Conservation (phyloP, 192 early-diverging fungal genomes). For the Coemansia sp. region DNA sequence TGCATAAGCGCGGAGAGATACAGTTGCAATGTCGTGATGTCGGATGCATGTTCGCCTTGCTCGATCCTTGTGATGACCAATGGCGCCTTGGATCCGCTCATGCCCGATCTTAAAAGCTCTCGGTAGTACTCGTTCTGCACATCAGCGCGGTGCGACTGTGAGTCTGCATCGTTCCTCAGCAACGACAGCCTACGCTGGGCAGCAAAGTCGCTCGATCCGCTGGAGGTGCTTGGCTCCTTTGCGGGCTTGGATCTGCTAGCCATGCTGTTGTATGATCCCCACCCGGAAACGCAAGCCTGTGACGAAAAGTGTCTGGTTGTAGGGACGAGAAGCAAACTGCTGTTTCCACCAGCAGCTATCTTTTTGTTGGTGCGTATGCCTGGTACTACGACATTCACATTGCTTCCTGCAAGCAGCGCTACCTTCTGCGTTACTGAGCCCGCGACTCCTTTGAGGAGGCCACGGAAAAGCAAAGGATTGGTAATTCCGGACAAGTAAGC, state of each 20-base stretch:
- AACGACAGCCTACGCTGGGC: conserved; percentile 33
- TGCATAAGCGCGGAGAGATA: conserved; percentile 52
- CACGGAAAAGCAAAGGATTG: conserved; percentile 7
- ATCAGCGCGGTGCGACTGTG: conserved; percentile 15
- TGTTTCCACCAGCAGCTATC: neutral
- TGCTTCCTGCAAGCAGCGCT: neutral
- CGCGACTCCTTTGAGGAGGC: conserved; percentile 2
- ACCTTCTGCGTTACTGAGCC: conserved; percentile 1
- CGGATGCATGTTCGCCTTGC: conserved; percentile 35
- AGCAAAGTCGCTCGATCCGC: conserved; percentile 22
- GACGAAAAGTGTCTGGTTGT: conserved; percentile 32
- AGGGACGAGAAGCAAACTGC: neutral
- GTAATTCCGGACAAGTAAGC: conserved; percentile 11
- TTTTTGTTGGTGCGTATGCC: neutral
- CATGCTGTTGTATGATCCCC: conserved; percentile 43
- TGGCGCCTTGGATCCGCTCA: conserved; percentile 31
- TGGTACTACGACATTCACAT: neutral
- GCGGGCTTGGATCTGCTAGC: conserved; percentile 2
- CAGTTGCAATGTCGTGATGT: conserved; percentile 44
- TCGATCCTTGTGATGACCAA: conserved; percentile 48
- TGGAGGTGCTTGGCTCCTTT: conserved; percentile 4
- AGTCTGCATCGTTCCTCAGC: conserved; percentile 38
- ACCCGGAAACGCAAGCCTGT: conserved; percentile 20
- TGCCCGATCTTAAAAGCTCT: conserved; percentile 41
- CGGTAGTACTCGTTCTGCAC: conserved; percentile 51